Conservation (phyloP, 768 basidiomycete species). For the Leccinum imitatum region DNA sequence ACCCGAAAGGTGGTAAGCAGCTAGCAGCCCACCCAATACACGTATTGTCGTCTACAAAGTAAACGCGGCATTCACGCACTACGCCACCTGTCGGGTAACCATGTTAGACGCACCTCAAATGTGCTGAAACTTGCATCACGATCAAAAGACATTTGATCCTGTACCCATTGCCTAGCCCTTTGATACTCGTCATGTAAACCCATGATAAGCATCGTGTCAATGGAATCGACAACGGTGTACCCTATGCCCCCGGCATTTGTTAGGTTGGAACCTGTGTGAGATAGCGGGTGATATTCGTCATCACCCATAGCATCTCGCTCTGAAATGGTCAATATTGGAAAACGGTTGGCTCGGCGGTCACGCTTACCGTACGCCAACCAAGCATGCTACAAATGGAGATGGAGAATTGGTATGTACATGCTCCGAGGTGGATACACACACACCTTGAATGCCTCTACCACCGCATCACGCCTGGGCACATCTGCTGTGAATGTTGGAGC, state of each 20-base stretch:
- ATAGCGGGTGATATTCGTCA: slow-evolving; percentile 91
- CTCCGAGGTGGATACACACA: slow-evolving; percentile 29
- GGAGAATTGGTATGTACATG: slow-evolving; percentile 1
- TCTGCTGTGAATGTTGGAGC: slow-evolving; percentile 50
- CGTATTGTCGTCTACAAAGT: slow-evolving; percentile 80
- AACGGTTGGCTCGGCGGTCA: slow-evolving; percentile 13
- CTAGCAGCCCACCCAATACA: slow-evolving; percentile 85
- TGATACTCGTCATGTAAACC: slow-evolving; percentile 76
- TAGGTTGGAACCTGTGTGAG: slow-evolving; percentile 72
- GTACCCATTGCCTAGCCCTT: slow-evolving; percentile 78
- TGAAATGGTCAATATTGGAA: slow-evolving; percentile 33
- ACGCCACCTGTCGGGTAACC: neutral
- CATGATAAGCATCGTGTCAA: slow-evolving; percentile 88
- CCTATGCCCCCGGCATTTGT: slow-evolving; percentile 79
- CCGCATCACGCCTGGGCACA: slow-evolving; percentile 58
- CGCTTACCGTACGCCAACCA: slow-evolving; percentile 78
- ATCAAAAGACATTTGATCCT: slow-evolving; percentile 67
- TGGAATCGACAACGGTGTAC: slow-evolving; percentile 83
- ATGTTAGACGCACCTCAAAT: slow-evolving; percentile 68
- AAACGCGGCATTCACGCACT: slow-evolving; percentile 5
- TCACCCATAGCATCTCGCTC: slow-evolving; percentile 88
- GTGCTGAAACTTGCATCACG: slow-evolving; percentile 79
- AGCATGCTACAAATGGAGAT: slow-evolving; percentile 57
- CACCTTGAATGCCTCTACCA: slow-evolving; percentile 81
- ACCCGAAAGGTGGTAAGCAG: slow-evolving; percentile 77